These are phyloP conservation scores for Paralagenidium karlingii DNA, from an alignment of 352 stramenopile genomes.

Conservation along the genomic window DNA sequence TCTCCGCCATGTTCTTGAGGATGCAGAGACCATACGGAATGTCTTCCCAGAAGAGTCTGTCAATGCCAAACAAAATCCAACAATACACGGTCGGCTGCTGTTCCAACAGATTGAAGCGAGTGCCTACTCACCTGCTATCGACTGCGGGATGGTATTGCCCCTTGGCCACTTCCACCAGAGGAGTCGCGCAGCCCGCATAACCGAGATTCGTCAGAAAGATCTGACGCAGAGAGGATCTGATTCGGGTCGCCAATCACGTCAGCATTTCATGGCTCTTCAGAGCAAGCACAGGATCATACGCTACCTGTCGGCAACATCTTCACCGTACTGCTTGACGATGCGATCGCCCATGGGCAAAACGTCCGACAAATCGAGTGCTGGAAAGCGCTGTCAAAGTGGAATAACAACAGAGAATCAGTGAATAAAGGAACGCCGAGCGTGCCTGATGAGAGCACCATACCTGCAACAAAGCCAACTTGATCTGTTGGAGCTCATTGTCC, in stretches of 20 bases:
- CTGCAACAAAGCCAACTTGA: constrained; percentile 80
- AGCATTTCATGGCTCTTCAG: no score
- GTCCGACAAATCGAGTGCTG: constrained; percentile 83
- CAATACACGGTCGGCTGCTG: no score
- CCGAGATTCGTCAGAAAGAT: constrained; percentile 87
- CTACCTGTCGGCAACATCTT: constrained; percentile 72
- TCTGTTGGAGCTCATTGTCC: constrained; percentile 89
- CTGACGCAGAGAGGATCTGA: constrained; percentile 76
- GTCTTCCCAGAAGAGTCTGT: constrained; percentile 89
- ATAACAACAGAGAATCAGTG: constrained; percentile 1
- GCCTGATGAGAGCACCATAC: constrained; percentile 1
- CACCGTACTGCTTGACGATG: constrained; percentile 87
- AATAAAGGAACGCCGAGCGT: not conserved
- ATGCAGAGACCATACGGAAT: constrained; percentile 89
- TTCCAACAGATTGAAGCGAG: not conserved
- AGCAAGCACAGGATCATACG: not conserved
- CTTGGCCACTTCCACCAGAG: constrained; percentile 64
- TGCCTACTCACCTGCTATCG: constrained; percentile 42
- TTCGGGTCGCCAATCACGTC: no score
- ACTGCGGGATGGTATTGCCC: constrained; percentile 73
- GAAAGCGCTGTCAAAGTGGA: constrained; percentile 48
- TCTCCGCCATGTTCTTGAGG: constrained; percentile 89
- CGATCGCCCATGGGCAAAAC: constrained; percentile 84
- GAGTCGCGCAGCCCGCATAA: constrained; percentile 83
- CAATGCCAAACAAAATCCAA: not conserved